These are phyloP conservation scores for Fusarium sp. DNA, from an alignment of 2,329 filamentous ascomycete genomes.

Conservation along the genomic window DNA sequence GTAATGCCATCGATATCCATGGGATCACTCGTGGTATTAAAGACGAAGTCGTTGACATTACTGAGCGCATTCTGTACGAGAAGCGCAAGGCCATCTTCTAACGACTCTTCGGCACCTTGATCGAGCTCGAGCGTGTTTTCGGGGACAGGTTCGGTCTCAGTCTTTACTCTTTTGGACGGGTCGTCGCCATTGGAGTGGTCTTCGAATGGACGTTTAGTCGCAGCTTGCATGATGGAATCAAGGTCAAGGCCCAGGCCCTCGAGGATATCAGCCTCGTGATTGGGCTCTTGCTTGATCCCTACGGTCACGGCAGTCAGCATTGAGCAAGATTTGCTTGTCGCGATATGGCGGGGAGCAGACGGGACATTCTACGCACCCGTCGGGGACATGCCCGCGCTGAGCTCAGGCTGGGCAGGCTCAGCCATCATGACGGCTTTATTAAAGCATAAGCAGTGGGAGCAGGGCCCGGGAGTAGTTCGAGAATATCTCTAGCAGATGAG, in stretches of 20 bases:
- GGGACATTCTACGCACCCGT: constrained; percentile 48
- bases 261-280: constrained; percentile 52
- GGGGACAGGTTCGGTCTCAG: constrained; percentile 38
- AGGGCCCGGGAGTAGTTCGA: constrained; percentile 6
- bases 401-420: constrained; percentile 53
- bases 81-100: constrained; percentile 52
- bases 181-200: constrained; percentile 44
- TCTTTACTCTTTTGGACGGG: constrained; percentile 51
- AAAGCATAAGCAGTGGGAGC: constrained; percentile 37
- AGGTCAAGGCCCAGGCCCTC: constrained; percentile 51
- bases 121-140: constrained; percentile 34
- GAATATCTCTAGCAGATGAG: constrained; percentile 26
- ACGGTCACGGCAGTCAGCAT: constrained; percentile 42
- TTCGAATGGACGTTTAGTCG: constrained; percentile 54
- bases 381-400: constrained; percentile 48
- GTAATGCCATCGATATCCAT: constrained; percentile 51
- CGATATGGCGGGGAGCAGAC: constrained; percentile 22
- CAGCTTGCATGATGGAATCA: constrained; percentile 49
- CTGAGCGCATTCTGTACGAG: constrained; percentile 56
- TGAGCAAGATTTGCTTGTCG: constrained; percentile 11
- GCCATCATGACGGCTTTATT: constrained; percentile 53
- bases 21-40: constrained; percentile 46
- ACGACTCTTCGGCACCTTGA: constrained; percentile 42
- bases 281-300: constrained; percentile 55
- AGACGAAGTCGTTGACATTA: constrained; percentile 53